phyloP scores from a whole-genome alignment of 2,329 filamentous ascomycete genomes.

The Monilinia aucupariae region DNA sequence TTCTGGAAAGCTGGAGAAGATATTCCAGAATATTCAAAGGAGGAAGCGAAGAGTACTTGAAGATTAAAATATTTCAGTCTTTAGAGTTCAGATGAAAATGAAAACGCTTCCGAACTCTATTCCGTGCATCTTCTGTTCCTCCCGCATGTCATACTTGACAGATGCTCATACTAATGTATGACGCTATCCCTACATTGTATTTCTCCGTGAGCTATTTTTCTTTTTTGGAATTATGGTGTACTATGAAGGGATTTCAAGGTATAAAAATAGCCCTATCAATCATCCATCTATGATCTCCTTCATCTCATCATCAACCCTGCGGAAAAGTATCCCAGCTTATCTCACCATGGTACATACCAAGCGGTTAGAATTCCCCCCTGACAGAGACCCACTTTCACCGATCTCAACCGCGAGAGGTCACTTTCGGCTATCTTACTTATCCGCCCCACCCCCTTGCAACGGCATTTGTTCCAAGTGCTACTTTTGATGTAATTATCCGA shows the following conservation, averaged over 20 bases:
- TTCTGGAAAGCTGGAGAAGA: conserved; percentile 37
- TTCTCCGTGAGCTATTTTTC: not conserved
- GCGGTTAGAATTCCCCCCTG: conserved; percentile 1
- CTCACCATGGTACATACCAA: conserved; percentile 5
- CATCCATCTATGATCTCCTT: not conserved
- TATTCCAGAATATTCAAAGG: conserved; percentile 19
- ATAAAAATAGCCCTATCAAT: conserved; percentile 2
- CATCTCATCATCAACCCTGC: conserved; percentile 1
- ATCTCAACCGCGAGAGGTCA: not conserved
- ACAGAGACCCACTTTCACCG: not conserved
- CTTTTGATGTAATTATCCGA: too few relatives aligned
- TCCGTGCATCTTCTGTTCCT: not conserved
- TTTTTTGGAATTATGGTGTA: too few relatives aligned
- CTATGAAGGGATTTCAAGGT: not conserved
- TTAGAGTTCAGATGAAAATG: not conserved
- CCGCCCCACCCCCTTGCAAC: not conserved
- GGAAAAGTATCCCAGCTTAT: not conserved
- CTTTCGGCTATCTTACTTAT: conserved; percentile 1
- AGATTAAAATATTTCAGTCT: not conserved
- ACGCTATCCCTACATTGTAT: not conserved
- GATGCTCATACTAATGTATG: not conserved
- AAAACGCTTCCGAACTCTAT: not conserved
- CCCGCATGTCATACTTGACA: not conserved
- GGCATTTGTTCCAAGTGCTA: too few relatives aligned
- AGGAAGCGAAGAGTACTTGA: not conserved